phyloP scores from a whole-genome alignment of 2,329 filamentous ascomycete species.

The Fusarium annulatum region DNA sequence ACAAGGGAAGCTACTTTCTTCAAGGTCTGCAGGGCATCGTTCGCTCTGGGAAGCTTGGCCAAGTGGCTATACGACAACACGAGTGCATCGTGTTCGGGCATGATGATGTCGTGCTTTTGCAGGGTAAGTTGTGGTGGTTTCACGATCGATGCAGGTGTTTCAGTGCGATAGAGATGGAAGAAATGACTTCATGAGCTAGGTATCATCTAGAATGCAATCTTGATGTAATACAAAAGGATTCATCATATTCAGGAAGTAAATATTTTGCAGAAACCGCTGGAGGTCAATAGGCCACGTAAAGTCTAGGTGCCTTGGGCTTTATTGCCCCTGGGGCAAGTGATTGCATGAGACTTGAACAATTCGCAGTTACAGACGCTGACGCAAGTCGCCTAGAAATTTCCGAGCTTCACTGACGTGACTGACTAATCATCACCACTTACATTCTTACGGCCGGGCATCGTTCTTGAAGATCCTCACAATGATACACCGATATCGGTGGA shows the following conservation, averaged over 20 bases:
- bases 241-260: not conserved
- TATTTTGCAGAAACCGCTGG: not conserved
- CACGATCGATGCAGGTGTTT: constrained; percentile 4
- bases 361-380: constrained; percentile 20
- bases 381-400: constrained; percentile 43
- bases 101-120: constrained; percentile 20
- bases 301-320: constrained; percentile 37
- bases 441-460: not conserved
- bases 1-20: constrained; percentile 88
- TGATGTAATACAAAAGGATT: not conserved
- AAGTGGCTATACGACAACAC: constrained; percentile 63
- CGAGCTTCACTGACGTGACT: constrained; percentile 11
- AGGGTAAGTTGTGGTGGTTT: constrained; percentile 7
- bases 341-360: not conserved
- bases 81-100: constrained; percentile 53
- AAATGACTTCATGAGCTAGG: constrained; percentile 7
- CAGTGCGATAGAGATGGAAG: constrained; percentile 1
- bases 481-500: not conserved
- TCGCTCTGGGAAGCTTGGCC: constrained; percentile 57
- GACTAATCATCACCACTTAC: constrained; percentile 34
- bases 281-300: constrained; percentile 38
- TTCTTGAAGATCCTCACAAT: not conserved
- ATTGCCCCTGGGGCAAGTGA: constrained; percentile 26
- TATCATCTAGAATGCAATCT: not conserved
- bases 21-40: constrained; percentile 69